Evolutionary conservation across 352 stramenopile genomes (phyloP), one percentile per base, ranked within the genome.

Genomic region (Phytopythium delawarense): DNA sequence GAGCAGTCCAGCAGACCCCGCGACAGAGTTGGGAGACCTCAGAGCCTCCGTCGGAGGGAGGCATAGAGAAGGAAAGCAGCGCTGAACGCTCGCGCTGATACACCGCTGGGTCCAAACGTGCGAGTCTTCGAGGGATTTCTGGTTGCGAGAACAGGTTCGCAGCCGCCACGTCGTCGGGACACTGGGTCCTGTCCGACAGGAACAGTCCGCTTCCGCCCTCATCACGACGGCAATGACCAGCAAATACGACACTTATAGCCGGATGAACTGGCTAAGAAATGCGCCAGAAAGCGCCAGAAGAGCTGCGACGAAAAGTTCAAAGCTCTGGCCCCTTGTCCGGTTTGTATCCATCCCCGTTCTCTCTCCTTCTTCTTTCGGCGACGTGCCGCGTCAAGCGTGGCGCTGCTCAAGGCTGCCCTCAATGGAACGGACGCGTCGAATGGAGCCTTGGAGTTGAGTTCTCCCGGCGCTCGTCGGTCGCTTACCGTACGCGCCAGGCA

Each of bases 321-420:
- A 52, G 21, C 46, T 21, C 45, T 30, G 45, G 21, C 15, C 45
- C 18, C n/a, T 50, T 21, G 7, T 11, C 30, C 45, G 13, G 3
- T 23, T 12, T 52, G 46, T 34, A 52, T 52, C 46, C 46, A 52
- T 52, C 23, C 44, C 42, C 46, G 46, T 32, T 52, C 46, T 32
- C 21, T 52, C 46, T 16, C 46, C 1, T 12, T 18, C 30, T 52
- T 48, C 46, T 52, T 52, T 34, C 46, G 46, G 46, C 42, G 42
- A 23, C 42, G 20, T 3, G 20, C 42, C 18, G 16, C 7, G n/a
- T 48, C 6, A 4, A 11, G 21, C 42, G 21, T 48, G 42, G 42
- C 42, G 42, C 20, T 6, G 11, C 42, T 39, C n/a, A n/a, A n/a
- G n/a, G 39, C 39, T 44, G 39, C 18, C 40, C 40, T 25, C 42